Evolutionary conservation across 495 filamentous ascomycete genomes (phyloP).

Genomic region (Neurospora sp.): DNA sequence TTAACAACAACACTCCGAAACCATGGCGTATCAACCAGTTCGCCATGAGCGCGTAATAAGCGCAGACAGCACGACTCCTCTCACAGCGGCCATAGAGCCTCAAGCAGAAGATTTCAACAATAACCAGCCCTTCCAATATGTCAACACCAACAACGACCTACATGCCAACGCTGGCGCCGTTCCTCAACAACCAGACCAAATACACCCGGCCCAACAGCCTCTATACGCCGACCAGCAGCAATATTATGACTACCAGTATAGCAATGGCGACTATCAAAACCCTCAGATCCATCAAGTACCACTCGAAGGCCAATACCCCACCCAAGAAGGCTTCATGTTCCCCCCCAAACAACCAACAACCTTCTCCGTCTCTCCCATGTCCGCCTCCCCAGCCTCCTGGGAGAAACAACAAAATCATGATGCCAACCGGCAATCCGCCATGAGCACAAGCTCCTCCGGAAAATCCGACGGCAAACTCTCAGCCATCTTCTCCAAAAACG

Average conservation of each 20-base stretch:
- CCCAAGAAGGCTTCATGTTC: neutral
- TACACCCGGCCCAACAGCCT: neutral
- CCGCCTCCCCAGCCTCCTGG: neutral
- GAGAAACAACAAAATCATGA: neutral
- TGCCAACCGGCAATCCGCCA: neutral
- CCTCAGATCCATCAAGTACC: neutral
- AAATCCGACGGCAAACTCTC: neutral
- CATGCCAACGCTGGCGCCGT: neutral
- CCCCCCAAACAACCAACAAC: neutral
- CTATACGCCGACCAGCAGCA: neutral
- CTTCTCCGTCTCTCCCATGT: neutral
- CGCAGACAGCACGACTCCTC: neutral
- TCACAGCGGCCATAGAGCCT: neutral
- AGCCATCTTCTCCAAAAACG: constrained; percentile 2
- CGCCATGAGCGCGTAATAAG: neutral
- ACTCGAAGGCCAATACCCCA: neutral
- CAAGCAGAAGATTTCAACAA: neutral
- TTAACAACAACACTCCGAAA: neutral
- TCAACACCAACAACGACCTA: neutral
- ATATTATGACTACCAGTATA: neutral
- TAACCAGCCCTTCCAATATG: neutral
- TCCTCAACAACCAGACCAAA: neutral
- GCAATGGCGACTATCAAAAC: neutral
- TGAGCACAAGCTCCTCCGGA: neutral
- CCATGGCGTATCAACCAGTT: neutral